Percentiles rank a stretch among this genome's conserved stretches.
Conservation (phyloP, 352 stramenopile genomes). For the Globisporangium paroecandrum region DNA sequence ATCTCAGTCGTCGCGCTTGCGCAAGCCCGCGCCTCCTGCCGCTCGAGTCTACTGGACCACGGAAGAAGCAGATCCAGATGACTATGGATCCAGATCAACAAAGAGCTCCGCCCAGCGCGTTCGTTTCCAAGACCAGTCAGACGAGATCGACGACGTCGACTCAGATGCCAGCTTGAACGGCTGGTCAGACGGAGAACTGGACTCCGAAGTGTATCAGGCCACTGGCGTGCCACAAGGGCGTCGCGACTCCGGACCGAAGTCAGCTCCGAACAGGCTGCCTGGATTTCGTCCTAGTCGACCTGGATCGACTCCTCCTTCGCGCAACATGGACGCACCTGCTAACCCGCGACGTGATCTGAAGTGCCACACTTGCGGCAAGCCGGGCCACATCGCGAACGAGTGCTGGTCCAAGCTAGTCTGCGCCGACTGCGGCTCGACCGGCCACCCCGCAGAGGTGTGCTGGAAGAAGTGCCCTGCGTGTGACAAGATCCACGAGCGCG, state of each 20-base stretch:
- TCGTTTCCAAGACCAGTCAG: background rate
- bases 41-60: background rate
- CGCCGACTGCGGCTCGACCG: background rate
- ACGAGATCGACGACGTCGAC: background rate
- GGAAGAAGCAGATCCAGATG: background rate
- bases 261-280: too few species aligned
- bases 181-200: background rate
- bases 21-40: background rate
- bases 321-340: background rate
- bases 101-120: background rate
- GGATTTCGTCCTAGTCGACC: too few species aligned
- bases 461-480: constrained; percentile 1
- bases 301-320: background rate
- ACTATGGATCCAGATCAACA: background rate
- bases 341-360: background rate
- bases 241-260: background rate
- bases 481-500: background rate
- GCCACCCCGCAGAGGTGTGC: background rate
- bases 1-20: background rate
- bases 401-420: constrained; percentile 3
- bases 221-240: background rate
- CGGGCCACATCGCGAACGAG: background rate
- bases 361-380: background rate
- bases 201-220: background rate
- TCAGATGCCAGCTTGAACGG: background rate